Evolutionary conservation across 2,329 filamentous ascomycete genomes (phyloP), one percentile per base, ranked within the genome.

Genomic region (Colletotrichum chrysophilum): DNA sequence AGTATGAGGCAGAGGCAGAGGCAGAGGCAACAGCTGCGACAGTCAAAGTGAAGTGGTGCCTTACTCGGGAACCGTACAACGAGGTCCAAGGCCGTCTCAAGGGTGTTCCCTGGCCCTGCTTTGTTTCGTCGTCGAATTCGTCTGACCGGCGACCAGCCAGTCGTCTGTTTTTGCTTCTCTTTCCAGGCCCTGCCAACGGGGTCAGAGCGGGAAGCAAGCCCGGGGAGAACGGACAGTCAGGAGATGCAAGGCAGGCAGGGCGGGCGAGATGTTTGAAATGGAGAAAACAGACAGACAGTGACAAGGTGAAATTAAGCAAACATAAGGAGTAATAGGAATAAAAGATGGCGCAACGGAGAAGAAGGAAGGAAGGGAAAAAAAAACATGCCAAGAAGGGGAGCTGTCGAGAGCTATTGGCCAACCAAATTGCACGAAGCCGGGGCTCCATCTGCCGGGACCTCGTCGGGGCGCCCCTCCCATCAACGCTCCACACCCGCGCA

Each of bases 91-190:
- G 7, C 58, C 58, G 38, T 66, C 34, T 73, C 74, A 73, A 69
- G 74, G 74, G 65, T 74, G 65, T 58, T 76, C 74, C 74, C 70
- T 76, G 74, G 34, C 60, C 28, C 64, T 76, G 60, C 56, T 74
- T 61, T 76, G 74, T 76, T 76, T 76, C 74, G 74, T 73, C 58
- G 58, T 60, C n/a, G 58, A 55, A 58, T 69, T 76, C 74, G 74
- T 76, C 74, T 69, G 74, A 74, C 74, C 70, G 71, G 66, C 24
- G 71, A 10, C 60, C 60, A 70, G 66, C 75, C 60, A 70, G 66
- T 76, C 71, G 70, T 76, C 62, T 66, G 60, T 61, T 71, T 67
- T 70, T 52, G 24, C 36, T 34, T 58, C 32, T 43, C 32, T 36
- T 21, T 43, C 48, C 26, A 30, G 58, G 26, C 56, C 34, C 56